A percentile compares a stretch with the other conserved stretches of the same genome.
These are phyloP conservation scores for Claviceps lovelessii DNA, from an alignment of 2,329 filamentous ascomycete genomes.

Conservation along the genomic window DNA sequence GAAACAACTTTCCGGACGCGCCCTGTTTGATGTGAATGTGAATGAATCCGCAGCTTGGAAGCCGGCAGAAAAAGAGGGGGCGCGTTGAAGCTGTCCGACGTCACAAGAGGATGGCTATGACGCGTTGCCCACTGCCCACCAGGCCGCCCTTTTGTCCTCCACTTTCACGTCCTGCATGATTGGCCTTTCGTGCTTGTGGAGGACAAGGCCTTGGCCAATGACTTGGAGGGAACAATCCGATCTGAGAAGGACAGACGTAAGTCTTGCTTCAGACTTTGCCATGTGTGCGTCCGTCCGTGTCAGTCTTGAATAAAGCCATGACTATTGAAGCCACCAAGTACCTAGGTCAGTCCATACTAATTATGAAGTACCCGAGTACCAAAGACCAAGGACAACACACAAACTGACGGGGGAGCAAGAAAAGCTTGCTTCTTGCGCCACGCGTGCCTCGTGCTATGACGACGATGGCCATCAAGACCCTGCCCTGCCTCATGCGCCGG, in stretches of 20 bases:
- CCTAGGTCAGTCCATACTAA: too few species aligned
- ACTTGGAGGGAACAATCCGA: neutral
- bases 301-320: neutral
- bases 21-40: neutral
- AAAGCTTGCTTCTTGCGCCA: slow-evolving; percentile 1
- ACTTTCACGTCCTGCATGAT: neutral
- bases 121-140: neutral
- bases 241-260: slow-evolving; percentile 1
- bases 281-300: neutral
- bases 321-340: neutral
- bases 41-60: neutral
- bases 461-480: neutral
- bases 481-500: neutral
- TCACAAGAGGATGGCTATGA: slow-evolving; percentile 5
- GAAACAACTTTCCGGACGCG: neutral
- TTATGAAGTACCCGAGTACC: too few species aligned
- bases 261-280: neutral
- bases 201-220: slow-evolving; percentile 1
- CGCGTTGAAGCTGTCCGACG: neutral
- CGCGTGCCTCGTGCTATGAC: slow-evolving; percentile 3
- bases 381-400: too few species aligned
- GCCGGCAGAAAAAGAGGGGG: neutral
- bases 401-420: neutral
- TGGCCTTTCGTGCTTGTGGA: neutral
- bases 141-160: slow-evolving; percentile 1